These are phyloP conservation scores for Nothophytophthora sp. DNA, from an alignment of 352 stramenopile genomes.

Conservation along the genomic window DNA sequence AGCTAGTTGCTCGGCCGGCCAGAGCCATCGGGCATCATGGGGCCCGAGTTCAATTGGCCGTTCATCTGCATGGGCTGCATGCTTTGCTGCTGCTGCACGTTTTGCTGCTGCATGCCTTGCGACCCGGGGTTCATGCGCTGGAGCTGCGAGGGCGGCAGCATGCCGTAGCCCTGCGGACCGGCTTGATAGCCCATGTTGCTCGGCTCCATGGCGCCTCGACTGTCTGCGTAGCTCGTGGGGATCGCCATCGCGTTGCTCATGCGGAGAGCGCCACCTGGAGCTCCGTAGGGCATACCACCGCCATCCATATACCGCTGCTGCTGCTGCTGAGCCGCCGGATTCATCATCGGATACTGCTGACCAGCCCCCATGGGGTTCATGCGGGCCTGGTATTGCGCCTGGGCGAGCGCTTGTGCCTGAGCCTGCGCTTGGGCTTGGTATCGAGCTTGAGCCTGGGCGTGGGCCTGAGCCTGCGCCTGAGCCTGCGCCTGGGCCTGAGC, in stretches of 20 bases:
- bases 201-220: slow-evolving; percentile 26
- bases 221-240: slow-evolving; percentile 35
- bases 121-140: slow-evolving; percentile 34
- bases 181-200: slow-evolving; percentile 49
- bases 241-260: slow-evolving; percentile 37
- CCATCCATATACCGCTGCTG: slow-evolving; percentile 50
- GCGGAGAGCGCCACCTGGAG: slow-evolving; percentile 21
- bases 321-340: slow-evolving; percentile 4
- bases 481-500: slow-evolving; percentile 25
- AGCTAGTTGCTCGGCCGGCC: slow-evolving; percentile 19
- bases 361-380: slow-evolving; percentile 58
- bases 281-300: slow-evolving; percentile 36
- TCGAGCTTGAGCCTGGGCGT: slow-evolving; percentile 31
- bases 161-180: slow-evolving; percentile 47
- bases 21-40: slow-evolving; percentile 14
- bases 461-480: slow-evolving; percentile 27
- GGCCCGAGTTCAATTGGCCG: slow-evolving; percentile 16
- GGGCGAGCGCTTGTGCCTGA: slow-evolving; percentile 45
- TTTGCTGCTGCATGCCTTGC: too few relatives aligned
- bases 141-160: slow-evolving; percentile 39
- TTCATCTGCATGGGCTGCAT: slow-evolving; percentile 34
- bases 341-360: slow-evolving; percentile 15
- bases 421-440: slow-evolving; percentile 33
- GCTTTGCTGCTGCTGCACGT: slow-evolving; percentile 1
- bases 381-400: slow-evolving; percentile 67